phyloP scores from a whole-genome alignment of 1,139 yeast genomes.

The Yamadazyma songkhlaensis region DNA sequence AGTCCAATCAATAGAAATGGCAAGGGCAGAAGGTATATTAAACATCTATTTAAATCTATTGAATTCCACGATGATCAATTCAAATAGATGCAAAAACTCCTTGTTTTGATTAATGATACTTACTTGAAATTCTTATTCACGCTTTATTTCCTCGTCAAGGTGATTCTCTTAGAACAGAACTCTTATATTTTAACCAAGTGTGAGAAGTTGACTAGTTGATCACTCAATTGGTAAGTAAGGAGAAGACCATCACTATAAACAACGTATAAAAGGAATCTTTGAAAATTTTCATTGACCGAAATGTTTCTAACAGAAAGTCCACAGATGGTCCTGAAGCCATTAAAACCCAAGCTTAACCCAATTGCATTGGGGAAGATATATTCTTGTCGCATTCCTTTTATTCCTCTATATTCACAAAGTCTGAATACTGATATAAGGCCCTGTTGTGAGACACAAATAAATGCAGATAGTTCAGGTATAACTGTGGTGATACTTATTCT shows the following conservation, averaged over 20 bases:
- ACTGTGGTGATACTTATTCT: constrained; percentile 51
- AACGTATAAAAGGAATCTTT: constrained; percentile 27
- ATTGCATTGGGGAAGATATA: constrained; percentile 46
- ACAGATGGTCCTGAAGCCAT: constrained; percentile 31
- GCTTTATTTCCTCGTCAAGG: too few species aligned
- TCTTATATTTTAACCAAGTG: too few species aligned
- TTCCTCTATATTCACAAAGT: constrained; percentile 53
- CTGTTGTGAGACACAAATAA: constrained; percentile 54
- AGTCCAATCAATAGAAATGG: too few species aligned
- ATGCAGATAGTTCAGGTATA: constrained; percentile 54
- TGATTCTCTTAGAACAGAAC: too few species aligned
- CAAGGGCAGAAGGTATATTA: too few species aligned
- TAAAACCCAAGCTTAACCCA: constrained; percentile 23
- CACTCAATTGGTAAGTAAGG: constrained; percentile 21
- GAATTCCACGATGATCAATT: too few species aligned
- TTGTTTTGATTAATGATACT: too few species aligned
- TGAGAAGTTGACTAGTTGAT: neutral
- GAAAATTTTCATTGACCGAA: constrained; percentile 15
- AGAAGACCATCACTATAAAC: constrained; percentile 35
- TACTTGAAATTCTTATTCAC: too few species aligned
- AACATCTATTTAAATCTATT: too few species aligned
- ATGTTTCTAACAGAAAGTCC: constrained; percentile 29
- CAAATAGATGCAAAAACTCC: too few species aligned
- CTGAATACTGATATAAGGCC: constrained; percentile 60
- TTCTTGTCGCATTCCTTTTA: constrained; percentile 62